These are phyloP conservation scores for Barnettozyma sucrosica DNA, from an alignment of 805 yeast genomes.

Conservation along the genomic window DNA sequence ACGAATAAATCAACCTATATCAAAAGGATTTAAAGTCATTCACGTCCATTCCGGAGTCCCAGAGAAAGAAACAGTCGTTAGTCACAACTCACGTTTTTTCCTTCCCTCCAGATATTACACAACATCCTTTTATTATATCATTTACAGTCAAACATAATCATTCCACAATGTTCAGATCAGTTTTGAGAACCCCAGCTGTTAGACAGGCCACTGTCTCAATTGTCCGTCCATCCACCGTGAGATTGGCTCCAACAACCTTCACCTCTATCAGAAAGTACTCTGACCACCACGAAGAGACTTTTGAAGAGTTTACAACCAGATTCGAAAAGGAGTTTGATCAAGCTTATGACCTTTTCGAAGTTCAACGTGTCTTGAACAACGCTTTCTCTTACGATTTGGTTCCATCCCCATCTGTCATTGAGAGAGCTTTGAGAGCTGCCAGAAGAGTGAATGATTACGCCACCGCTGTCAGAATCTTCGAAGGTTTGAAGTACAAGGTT, in stretches of 20 bases:
- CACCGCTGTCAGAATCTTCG: slow-evolving; percentile 97
- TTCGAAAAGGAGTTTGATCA: slow-evolving; percentile 95
- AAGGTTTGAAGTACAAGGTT: slow-evolving; percentile 93
- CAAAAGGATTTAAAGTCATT: slow-evolving; percentile 1
- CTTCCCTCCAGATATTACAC: neutral
- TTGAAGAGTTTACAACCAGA: slow-evolving; percentile 86
- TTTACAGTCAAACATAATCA: neutral
- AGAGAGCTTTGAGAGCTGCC: slow-evolving; percentile 93
- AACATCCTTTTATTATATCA: neutral
- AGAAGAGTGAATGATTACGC: slow-evolving; percentile 99
- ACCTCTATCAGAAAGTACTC: slow-evolving; percentile 62
- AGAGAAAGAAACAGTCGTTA: neutral
- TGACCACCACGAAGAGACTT: slow-evolving; percentile 81
- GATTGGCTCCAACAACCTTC: slow-evolving; percentile 14
- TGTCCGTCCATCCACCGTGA: slow-evolving; percentile 16
- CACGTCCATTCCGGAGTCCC: neutral
- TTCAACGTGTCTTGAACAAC: slow-evolving; percentile 92
- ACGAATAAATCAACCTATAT: neutral
- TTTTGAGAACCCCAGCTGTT: slow-evolving; percentile 18
- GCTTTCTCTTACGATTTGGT: slow-evolving; percentile 98
- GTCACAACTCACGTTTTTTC: neutral
- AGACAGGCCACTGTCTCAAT: slow-evolving; percentile 14
- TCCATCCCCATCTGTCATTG: slow-evolving; percentile 94
- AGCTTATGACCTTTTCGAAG: slow-evolving; percentile 83
- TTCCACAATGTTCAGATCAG: slow-evolving; percentile 14